These are phyloP conservation scores for Mycena kentingensis DNA, from an alignment of 768 basidiomycete genomes.

Conservation along the genomic window DNA sequence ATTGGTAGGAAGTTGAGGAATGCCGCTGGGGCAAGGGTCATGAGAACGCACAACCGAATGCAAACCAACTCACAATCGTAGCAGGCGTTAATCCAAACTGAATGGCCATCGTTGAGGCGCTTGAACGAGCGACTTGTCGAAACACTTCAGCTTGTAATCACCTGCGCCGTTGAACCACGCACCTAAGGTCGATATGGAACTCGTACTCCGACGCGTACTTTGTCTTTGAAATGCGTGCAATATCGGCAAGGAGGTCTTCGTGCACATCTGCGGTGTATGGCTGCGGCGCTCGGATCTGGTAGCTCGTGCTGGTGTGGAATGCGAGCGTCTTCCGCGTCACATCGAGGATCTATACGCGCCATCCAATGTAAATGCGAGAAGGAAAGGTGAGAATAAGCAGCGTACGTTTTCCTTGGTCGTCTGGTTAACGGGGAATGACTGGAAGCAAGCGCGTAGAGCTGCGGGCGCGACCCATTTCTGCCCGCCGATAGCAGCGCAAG, in stretches of 20 bases:
- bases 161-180: no score
- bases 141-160: no score
- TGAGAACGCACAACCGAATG: neutral
- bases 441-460: slow-evolving; percentile 54
- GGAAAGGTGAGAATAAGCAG: neutral
- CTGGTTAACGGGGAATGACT: slow-evolving; percentile 49
- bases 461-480: slow-evolving; percentile 57
- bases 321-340: slow-evolving; percentile 59
- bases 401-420: slow-evolving; percentile 54
- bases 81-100: slow-evolving; percentile 57
- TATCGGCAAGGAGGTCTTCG: slow-evolving; percentile 54
- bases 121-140: slow-evolving; percentile 57
- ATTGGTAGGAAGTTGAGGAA: slow-evolving; percentile 53
- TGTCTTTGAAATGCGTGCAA: slow-evolving; percentile 47
- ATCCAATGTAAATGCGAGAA: slow-evolving; percentile 20
- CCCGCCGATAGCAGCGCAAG: slow-evolving; percentile 54
- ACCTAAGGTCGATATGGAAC: slow-evolving; percentile 57
- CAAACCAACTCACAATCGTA: slow-evolving; percentile 40
- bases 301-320: slow-evolving; percentile 65
- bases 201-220: slow-evolving; percentile 54
- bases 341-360: slow-evolving; percentile 44
- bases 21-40: slow-evolving; percentile 32
- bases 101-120: slow-evolving; percentile 61
- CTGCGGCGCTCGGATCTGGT: slow-evolving; percentile 53
- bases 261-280: slow-evolving; percentile 58